phyloP scores from a whole-genome alignment of 2,329 filamentous ascomycete species.

The Incumbomyces lentus region DNA sequence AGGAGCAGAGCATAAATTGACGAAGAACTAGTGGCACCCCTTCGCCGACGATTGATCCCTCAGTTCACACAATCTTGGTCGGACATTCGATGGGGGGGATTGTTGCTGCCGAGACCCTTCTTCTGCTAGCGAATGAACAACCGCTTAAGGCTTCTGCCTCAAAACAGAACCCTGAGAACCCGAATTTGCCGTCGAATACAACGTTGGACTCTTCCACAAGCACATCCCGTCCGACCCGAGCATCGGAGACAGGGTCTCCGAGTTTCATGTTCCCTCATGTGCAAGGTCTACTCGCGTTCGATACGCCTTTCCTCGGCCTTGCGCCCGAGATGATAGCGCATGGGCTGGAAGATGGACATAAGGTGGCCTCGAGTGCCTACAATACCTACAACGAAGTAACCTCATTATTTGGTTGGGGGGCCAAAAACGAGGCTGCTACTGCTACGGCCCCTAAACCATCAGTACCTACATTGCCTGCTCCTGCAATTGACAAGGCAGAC shows the following conservation, averaged over 20 bases:
- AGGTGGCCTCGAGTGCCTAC: conserved; percentile 60
- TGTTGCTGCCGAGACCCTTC: conserved; percentile 77
- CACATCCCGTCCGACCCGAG: conserved; percentile 15
- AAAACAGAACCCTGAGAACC: conserved; percentile 16
- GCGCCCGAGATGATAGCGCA: conserved; percentile 41
- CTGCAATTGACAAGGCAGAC: conserved; percentile 29
- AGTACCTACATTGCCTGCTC: conserved; percentile 23
- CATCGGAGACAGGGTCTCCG: conserved; percentile 11
- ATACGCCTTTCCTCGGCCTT: conserved; percentile 67
- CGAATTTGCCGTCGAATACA: conserved; percentile 18
- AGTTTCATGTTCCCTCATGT: conserved; percentile 85
- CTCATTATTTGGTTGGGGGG: conserved; percentile 49
- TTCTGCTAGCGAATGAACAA: conserved; percentile 61
- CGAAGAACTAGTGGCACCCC: conserved; percentile 54
- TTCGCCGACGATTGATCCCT: conserved; percentile 76
- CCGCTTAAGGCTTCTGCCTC: conserved; percentile 32
- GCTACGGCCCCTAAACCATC: conserved; percentile 13
- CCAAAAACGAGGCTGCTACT: conserved; percentile 18
- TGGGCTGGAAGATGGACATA: conserved; percentile 73
- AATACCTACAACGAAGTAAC: conserved; percentile 56
- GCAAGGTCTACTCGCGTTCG: conserved; percentile 81
- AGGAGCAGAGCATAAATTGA: neutral
- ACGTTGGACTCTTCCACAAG: conserved; percentile 15
- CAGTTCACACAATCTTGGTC: conserved; percentile 68
- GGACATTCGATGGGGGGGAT: conserved; percentile 92